Evolutionary conservation across 2,329 filamentous ascomycete species (phyloP), one percentile per base, ranked within the genome.

Genomic region (Chrysosporium keratinophilum): DNA sequence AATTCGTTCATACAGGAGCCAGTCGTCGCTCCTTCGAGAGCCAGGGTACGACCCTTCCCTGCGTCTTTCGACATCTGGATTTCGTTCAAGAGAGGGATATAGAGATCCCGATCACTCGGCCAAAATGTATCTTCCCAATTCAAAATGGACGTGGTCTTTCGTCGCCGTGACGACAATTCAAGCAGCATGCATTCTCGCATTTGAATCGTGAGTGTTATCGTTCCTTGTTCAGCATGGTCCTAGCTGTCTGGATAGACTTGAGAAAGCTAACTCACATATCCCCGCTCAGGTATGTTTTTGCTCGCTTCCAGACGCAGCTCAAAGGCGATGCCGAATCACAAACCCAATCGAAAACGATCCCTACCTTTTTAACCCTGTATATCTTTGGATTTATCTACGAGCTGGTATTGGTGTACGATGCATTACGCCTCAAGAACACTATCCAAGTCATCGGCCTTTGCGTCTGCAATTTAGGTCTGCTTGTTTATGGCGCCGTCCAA

Each of bases 371-470:
- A 55, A 88, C 91, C 20, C 81, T 98, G 45, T 95, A 97, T 76
- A 95, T 96, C 69, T 96, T 98, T 69, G 93, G 88, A 57, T 97
- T 95, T 73, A 71, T 98, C 55, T 98, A 97, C 73, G 84, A 95
- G 66, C 74, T 97, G 33, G 74, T 94, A 28, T 77, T 98, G 51
- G 87, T 93, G 11, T 97, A 89, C 79, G 93, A 98, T 74, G 93
- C 91, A 14, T 77, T 98, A 55, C 84, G 89, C 58, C 77, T 91
- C 66, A 96, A 96, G 71, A 98, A 98, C 73, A 98, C 93, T 10
- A 98, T 98, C 76, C 93, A 98, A 70, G 79, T 97, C 67, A 97
- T 98, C 62, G 93, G 93, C 43, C 78, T 98, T 31, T 95, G 91
- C 72, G 74, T 94, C 55, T 93, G 93, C 73, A 97, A 98, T 70